Percentiles rank a stretch among this genome's conserved stretches.
These are phyloP conservation scores for Meripilus lineatus DNA, from an alignment of 1,284 basidiomycete genomes.

Conservation along the genomic window DNA sequence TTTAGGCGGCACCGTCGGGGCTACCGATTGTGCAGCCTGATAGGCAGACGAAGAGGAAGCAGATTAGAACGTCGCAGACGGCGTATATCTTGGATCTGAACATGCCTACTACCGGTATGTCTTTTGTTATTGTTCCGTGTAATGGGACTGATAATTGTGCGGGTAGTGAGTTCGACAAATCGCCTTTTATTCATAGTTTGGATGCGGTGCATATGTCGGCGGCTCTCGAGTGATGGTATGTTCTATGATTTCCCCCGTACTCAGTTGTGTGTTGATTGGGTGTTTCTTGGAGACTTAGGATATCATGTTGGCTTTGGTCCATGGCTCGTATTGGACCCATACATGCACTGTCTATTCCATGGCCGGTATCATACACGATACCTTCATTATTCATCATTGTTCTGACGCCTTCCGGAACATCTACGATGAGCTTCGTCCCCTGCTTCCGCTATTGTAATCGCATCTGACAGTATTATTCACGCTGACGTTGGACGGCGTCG, in stretches of 20 bases:
- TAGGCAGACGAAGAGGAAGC: slow-evolving; percentile 79
- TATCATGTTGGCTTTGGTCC: slow-evolving; percentile 91
- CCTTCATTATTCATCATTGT: slow-evolving; percentile 90
- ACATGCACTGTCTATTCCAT: slow-evolving; percentile 86
- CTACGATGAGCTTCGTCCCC: slow-evolving; percentile 49
- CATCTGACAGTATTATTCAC: background rate
- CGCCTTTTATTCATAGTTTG: slow-evolving; percentile 96
- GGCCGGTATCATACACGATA: slow-evolving; percentile 87
- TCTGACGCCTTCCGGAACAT: slow-evolving; percentile 74
- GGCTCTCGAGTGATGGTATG: slow-evolving; percentile 84
- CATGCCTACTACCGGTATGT: slow-evolving; percentile 62
- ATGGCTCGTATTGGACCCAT: slow-evolving; percentile 99
- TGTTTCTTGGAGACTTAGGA: slow-evolving; percentile 45
- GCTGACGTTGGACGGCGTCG: slow-evolving; percentile 2
- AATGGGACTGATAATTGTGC: slow-evolving; percentile 4
- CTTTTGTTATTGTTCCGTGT: background rate
- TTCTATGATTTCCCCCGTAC: slow-evolving; percentile 12
- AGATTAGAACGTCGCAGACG: slow-evolving; percentile 83
- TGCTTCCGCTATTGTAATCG: no score
- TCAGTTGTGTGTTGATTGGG: slow-evolving; percentile 8
- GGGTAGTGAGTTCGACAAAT: slow-evolving; percentile 78
- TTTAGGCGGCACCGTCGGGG: slow-evolving; percentile 95
- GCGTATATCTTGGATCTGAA: slow-evolving; percentile 94
- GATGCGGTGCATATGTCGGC: slow-evolving; percentile 98
- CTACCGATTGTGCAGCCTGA: slow-evolving; percentile 97